These are phyloP conservation scores for Aciculoconidium aculeatum DNA, from an alignment of 805 yeast genomes.

Conservation along the genomic window DNA sequence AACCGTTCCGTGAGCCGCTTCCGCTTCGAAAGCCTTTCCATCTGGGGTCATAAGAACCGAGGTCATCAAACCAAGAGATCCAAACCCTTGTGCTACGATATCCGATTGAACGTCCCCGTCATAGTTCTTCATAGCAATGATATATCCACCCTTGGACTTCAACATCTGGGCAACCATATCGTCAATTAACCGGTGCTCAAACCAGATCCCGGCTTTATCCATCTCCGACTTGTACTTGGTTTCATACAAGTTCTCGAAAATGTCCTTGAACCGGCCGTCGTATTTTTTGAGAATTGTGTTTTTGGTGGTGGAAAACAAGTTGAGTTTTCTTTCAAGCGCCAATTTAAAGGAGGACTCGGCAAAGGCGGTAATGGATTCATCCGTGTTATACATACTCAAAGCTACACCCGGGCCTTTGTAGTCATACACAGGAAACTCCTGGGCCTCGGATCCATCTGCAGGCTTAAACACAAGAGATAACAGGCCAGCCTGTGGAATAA, in stretches of 20 bases:
- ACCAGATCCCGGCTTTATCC: conserved; percentile 57
- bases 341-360: conserved; percentile 76
- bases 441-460: conserved; percentile 45
- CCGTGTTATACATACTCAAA: conserved; percentile 79
- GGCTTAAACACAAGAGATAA: conserved; percentile 65
- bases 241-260: conserved; percentile 64
- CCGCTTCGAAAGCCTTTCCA: conserved; percentile 80
- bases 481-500: conserved; percentile 61
- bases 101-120: conserved; percentile 86
- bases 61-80: conserved; percentile 80
- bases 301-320: conserved; percentile 66
- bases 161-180: conserved; percentile 90
- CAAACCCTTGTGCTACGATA: conserved; percentile 84
- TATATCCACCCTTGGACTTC: conserved; percentile 77
- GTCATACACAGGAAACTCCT: conserved; percentile 50
- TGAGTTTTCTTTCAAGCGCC: conserved; percentile 59
- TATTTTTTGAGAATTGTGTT: conserved; percentile 78
- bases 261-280: conserved; percentile 79
- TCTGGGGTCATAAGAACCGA: conserved; percentile 79
- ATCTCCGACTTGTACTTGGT: conserved; percentile 49
- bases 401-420: conserved; percentile 70
- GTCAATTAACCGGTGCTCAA: conserved; percentile 78
- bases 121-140: conserved; percentile 76
- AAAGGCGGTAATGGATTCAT: conserved; percentile 68
- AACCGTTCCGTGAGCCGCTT: conserved; percentile 86